A percentile compares a stretch with the other conserved stretches of the same genome.
These are phyloP conservation scores for Picocystis sp. DNA, from an alignment of 163 green algal genomes.

Conservation along the genomic window DNA sequence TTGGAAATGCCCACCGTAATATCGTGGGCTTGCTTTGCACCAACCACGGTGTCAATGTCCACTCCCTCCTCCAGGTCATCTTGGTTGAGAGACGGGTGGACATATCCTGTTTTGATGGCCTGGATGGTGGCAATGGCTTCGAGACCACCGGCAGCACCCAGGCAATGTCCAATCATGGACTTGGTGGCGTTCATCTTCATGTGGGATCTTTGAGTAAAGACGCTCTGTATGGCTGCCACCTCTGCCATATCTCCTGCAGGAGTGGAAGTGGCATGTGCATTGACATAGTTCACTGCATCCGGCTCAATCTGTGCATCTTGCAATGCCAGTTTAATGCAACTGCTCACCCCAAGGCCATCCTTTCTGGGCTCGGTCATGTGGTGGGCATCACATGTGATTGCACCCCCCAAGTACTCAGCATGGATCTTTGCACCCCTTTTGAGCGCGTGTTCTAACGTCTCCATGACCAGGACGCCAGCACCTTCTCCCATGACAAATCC, in stretches of 20 bases:
- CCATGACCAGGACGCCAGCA: slow-evolving; percentile 78
- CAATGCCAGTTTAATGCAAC: slow-evolving; percentile 72
- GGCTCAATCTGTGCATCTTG: slow-evolving; percentile 14
- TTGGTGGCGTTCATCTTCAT: slow-evolving; percentile 90
- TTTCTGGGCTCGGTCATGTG: slow-evolving; percentile 92
- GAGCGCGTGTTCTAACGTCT: slow-evolving; percentile 71
- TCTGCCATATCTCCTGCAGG: slow-evolving; percentile 88
- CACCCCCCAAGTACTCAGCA: slow-evolving; percentile 77
- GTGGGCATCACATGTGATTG: slow-evolving; percentile 84
- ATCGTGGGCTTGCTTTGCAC: slow-evolving; percentile 47
- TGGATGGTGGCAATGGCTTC: slow-evolving; percentile 83
- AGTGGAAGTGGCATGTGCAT: slow-evolving; percentile 85
- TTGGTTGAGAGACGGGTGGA: slow-evolving; percentile 92
- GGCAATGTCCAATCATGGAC: slow-evolving; percentile 88
- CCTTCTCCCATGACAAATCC: slow-evolving; percentile 99
- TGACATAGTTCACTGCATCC: slow-evolving; percentile 77
- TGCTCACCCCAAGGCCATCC: slow-evolving; percentile 69
- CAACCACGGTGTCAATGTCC: slow-evolving; percentile 63
- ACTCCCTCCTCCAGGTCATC: slow-evolving; percentile 27
- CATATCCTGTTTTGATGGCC: slow-evolving; percentile 67
- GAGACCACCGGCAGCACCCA: slow-evolving; percentile 76
- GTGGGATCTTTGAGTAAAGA: slow-evolving; percentile 9
- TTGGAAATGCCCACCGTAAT: slow-evolving; percentile 82
- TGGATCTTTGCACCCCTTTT: slow-evolving; percentile 67
- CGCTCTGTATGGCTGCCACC: slow-evolving; percentile 57